A percentile compares a stretch with the other conserved stretches of the same genome.
These are phyloP conservation scores for Breviolum minutum DNA, from an alignment of 73 alveolate species.

Conservation along the genomic window DNA sequence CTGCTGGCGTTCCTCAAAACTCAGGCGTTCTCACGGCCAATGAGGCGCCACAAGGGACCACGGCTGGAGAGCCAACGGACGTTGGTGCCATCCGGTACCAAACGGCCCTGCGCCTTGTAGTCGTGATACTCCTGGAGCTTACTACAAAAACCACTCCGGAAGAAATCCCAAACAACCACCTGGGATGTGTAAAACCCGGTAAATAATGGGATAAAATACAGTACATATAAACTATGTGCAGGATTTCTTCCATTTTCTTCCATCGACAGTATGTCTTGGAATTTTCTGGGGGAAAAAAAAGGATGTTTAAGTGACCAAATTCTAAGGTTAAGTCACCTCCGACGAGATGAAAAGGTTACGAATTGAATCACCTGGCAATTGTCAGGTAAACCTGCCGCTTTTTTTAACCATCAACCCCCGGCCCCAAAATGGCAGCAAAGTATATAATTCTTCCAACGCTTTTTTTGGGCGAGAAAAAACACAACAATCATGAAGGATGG, in stretches of 20 bases:
- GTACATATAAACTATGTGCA: background rate
- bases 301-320: too few relatives aligned
- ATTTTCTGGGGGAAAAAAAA: too few relatives aligned
- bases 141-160: background rate
- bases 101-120: conserved; percentile 97
- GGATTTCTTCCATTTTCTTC: background rate
- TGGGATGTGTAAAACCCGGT: background rate
- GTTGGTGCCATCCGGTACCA: conserved; percentile 98
- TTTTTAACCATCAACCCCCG: too few relatives aligned
- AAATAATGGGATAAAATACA: background rate
- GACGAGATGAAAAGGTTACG: too few relatives aligned
- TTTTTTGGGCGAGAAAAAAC: too few relatives aligned
- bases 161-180: background rate
- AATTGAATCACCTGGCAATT: too few relatives aligned
- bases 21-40: conserved; percentile 90
- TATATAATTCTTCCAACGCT: too few relatives aligned
- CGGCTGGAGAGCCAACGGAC: conserved; percentile 95
- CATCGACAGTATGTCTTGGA: background rate
- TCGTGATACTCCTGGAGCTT: conserved; percentile 97
- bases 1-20: background rate
- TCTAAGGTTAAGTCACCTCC: too few relatives aligned
- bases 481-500: too few relatives aligned
- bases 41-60: conserved; percentile 92
- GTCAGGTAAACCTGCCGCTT: too few relatives aligned
- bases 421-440: too few relatives aligned